Evolutionary conservation across 306 rosid species (phyloP).

Genomic region (Trichosanthes truncata): DNA sequence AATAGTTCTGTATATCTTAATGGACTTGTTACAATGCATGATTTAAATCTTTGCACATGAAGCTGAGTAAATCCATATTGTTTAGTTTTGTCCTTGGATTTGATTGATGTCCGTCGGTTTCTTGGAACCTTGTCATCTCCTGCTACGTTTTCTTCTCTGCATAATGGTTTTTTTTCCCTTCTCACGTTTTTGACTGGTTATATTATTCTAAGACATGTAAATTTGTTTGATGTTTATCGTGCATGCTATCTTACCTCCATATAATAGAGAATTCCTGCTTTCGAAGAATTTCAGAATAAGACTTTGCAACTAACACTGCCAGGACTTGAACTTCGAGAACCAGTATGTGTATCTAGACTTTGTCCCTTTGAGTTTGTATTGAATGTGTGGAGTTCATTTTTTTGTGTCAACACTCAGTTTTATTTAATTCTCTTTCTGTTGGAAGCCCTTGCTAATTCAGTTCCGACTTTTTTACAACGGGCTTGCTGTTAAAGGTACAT

Average conservation of each 20-base stretch:
- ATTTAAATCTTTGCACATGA: not conserved
- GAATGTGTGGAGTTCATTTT: not conserved
- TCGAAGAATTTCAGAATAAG: slow-evolving; percentile 19
- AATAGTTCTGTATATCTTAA: not conserved
- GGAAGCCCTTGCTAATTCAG: slow-evolving; percentile 72
- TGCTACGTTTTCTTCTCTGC: not conserved
- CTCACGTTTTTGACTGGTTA: not conserved
- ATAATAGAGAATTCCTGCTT: slow-evolving; percentile 19
- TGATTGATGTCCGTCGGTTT: not conserved
- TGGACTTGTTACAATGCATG: not conserved
- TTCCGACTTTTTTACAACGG: slow-evolving; percentile 63
- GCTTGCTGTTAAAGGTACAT: slow-evolving; percentile 61
- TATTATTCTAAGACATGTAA: not conserved
- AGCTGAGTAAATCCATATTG: not conserved
- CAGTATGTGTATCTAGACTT: slow-evolving; percentile 18
- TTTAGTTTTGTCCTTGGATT: not conserved
- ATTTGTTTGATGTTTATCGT: not conserved
- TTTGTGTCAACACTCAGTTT: not conserved
- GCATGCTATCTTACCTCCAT: not conserved
- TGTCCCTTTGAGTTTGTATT: slow-evolving; percentile 3
- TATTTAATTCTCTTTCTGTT: slow-evolving; percentile 18
- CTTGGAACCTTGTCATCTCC: not conserved
- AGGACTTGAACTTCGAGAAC: slow-evolving; percentile 22
- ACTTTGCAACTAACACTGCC: slow-evolving; percentile 15
- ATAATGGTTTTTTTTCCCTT: not conserved